Conservation (phyloP, 169 alveolate species). For the Plasmodium gaboni region DNA sequence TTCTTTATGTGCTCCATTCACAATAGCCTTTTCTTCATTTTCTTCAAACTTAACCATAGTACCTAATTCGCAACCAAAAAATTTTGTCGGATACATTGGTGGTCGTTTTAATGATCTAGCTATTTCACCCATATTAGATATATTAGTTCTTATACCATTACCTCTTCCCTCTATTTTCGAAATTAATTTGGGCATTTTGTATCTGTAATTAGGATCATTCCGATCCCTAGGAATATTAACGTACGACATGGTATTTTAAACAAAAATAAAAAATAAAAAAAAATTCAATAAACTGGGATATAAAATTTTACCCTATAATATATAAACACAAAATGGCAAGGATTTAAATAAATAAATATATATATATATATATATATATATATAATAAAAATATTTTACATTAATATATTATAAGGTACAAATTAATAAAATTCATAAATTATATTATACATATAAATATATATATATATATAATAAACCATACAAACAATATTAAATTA, state of each 20-base stretch:
- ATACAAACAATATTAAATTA: too few relatives aligned
- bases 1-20: constrained; percentile 96
- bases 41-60: constrained; percentile 96
- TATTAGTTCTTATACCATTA: constrained; percentile 98
- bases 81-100: constrained; percentile 94
- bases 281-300: too few relatives aligned
- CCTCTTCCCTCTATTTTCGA: constrained; percentile 96
- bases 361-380: too few relatives aligned
- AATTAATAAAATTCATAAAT: too few relatives aligned
- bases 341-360: too few relatives aligned
- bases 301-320: too few relatives aligned
- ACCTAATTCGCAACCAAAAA: constrained; percentile 96
- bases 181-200: constrained; percentile 96
- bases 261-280: too few relatives aligned
- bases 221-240: constrained; percentile 95
- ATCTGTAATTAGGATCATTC: constrained; percentile 96
- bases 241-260: constrained; percentile 78
- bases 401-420: too few relatives aligned
- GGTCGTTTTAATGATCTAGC: constrained; percentile 94
- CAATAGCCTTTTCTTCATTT: constrained; percentile 94
- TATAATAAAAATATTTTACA: too few relatives aligned
- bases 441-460: too few relatives aligned
- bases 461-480: too few relatives aligned
- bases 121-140: constrained; percentile 97
- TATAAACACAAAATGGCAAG: too few relatives aligned